Conservation (phyloP, 208 protist species). For the Novymonas esmeraldas region DNA sequence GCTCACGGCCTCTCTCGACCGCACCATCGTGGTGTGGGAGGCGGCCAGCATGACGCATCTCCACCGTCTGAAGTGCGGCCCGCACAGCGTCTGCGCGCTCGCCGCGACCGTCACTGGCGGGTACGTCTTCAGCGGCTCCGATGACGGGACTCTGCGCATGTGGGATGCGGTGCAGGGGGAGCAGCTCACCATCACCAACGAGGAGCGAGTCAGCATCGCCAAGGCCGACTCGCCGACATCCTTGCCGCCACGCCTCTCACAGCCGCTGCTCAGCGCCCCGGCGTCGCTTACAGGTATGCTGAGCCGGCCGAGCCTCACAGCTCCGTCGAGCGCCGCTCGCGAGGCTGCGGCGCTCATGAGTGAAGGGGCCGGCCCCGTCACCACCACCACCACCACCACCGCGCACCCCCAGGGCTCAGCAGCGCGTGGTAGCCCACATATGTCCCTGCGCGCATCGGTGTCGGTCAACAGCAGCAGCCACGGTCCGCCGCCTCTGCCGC, state of each 20-base stretch:
- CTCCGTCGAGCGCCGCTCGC: background rate
- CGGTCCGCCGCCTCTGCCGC: background rate
- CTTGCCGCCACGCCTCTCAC: background rate
- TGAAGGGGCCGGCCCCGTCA: background rate
- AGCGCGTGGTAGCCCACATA: too few relatives aligned
- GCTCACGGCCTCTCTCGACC: slow-evolving; percentile 59
- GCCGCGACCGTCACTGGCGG: slow-evolving; percentile 42
- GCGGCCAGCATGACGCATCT: slow-evolving; percentile 52
- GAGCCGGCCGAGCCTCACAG: background rate
- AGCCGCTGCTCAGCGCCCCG: background rate
- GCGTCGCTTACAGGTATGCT: background rate
- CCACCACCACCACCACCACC: background rate
- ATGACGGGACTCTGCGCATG: slow-evolving; percentile 67
- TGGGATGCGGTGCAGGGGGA: slow-evolving; percentile 56
- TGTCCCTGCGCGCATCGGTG: background rate
- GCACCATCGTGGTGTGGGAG: slow-evolving; percentile 73
- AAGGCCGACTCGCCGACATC: background rate
- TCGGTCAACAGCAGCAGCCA: background rate
- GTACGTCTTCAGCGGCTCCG: slow-evolving; percentile 69
- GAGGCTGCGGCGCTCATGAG: too few relatives aligned
- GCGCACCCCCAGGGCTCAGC: background rate
- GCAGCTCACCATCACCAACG: slow-evolving; percentile 41
- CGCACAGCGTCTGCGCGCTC: slow-evolving; percentile 46
- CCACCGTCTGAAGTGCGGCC: slow-evolving; percentile 43
- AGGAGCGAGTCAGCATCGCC: slow-evolving; percentile 21